These are phyloP conservation scores for Colletotrichum euphorbiae DNA, from an alignment of 2,329 filamentous ascomycete species.

Conservation along the genomic window DNA sequence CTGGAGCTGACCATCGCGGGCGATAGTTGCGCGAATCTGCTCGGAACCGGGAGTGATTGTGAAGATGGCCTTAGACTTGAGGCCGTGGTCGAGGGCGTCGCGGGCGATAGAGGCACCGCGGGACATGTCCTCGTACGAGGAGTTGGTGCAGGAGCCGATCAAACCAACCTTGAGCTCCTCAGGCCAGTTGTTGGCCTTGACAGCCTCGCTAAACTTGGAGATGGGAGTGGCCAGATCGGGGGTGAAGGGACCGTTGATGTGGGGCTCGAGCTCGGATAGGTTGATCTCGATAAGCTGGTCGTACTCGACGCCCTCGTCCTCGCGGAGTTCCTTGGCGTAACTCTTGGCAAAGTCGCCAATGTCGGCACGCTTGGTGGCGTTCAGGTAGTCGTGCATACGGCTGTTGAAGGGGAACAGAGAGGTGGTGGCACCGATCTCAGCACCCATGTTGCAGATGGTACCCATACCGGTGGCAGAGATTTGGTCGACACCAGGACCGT, in stretches of 20 bases:
- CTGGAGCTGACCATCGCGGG: slow-evolving; percentile 88
- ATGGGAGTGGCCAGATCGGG: slow-evolving; percentile 98
- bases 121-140: slow-evolving; percentile 87
- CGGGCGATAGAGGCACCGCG: slow-evolving; percentile 91
- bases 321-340: slow-evolving; percentile 87
- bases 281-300: slow-evolving; percentile 97
- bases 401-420: slow-evolving; percentile 98
- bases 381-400: slow-evolving; percentile 95
- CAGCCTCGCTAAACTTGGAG: slow-evolving; percentile 95
- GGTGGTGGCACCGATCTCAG: slow-evolving; percentile 86
- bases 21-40: slow-evolving; percentile 95
- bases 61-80: slow-evolving; percentile 95
- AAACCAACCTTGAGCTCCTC: slow-evolving; percentile 96
- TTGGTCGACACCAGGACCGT: slow-evolving; percentile 76
- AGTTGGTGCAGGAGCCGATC: slow-evolving; percentile 99
- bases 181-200: slow-evolving; percentile 95
- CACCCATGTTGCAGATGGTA: slow-evolving; percentile 80
- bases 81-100: slow-evolving; percentile 89
- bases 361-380: slow-evolving; percentile 86
- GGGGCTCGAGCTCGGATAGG: slow-evolving; percentile 92
- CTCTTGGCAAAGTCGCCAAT: slow-evolving; percentile 91
- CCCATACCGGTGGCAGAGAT: slow-evolving; percentile 89
- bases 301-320: slow-evolving; percentile 93
- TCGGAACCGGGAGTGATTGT: slow-evolving; percentile 96
- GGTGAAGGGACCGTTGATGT: slow-evolving; percentile 99